phyloP scores from a whole-genome alignment of 1,284 basidiomycete genomes.

The Mycena sp. region DNA sequence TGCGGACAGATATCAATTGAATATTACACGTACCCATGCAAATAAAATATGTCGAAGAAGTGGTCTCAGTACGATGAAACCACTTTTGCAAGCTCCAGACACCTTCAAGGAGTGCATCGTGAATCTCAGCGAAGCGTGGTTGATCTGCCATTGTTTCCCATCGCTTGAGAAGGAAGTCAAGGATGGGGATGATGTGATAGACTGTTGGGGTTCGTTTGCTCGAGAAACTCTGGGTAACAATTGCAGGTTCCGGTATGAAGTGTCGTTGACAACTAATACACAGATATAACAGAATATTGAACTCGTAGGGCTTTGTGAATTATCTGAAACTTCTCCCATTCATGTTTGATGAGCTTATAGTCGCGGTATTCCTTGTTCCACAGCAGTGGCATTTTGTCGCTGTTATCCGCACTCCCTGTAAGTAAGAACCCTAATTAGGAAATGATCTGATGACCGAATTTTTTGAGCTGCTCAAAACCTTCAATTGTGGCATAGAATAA shows the following conservation, averaged over 20 bases:
- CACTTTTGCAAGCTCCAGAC: constrained; percentile 39
- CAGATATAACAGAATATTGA: constrained; percentile 1
- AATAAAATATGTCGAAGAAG: constrained; percentile 33
- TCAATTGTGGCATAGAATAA: neutral
- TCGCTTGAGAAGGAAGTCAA: constrained; percentile 35
- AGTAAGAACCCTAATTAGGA: no score
- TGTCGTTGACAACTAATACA: neutral
- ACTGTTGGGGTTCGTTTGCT: constrained; percentile 36
- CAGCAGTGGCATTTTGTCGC: constrained; percentile 36
- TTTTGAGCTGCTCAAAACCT: no score
- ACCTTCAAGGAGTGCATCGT: constrained; percentile 21
- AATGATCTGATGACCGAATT: no score
- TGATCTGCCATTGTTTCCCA: constrained; percentile 33
- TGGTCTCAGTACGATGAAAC: constrained; percentile 29
- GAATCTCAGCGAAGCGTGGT: constrained; percentile 13
- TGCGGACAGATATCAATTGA: constrained; percentile 9
- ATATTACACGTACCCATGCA: constrained; percentile 23
- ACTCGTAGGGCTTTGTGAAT: constrained; percentile 36
- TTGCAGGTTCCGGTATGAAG: constrained; percentile 26
- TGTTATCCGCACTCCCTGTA: constrained; percentile 37
- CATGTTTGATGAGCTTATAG: constrained; percentile 26
- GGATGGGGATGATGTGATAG: constrained; percentile 35
- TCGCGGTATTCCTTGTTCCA: constrained; percentile 36
- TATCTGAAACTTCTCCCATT: constrained; percentile 34
- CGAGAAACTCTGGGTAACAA: constrained; percentile 37